Evolutionary conservation across 257 asterid genomes (phyloP), one percentile per base, ranked within the genome.

Genomic region (Craterostigma plantagineum): DNA sequence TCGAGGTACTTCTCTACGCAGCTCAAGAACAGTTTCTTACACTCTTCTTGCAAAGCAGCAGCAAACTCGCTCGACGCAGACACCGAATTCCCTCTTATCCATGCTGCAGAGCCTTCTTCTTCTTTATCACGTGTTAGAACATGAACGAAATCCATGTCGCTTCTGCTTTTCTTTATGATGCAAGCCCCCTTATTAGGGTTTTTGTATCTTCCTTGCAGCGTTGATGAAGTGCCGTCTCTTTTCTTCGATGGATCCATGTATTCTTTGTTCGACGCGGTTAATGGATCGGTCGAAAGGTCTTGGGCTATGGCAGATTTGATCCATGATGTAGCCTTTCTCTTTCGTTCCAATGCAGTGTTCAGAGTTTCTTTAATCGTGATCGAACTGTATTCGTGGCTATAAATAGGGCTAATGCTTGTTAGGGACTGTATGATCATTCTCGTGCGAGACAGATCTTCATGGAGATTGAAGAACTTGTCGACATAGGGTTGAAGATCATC

Each of bases 261-360:
- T 11, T 57, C 17, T 37, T 23, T 6, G 30, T 23, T 23, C 30
- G 30, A 23, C 4, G 30, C 2, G 30, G 6, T 23, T 23, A 23
- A 23, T 23, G 63, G 30, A 53, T 45, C 38, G 0, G 69, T 62
- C 13, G 87, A 69, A 48, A 81, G 92, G 56, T 77, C 94, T 16
- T 59, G 58, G 16, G 79, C 74, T 8, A 75, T 46, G 0, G 90
- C 90, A 8, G 87, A 67, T 72, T 60, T 81, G 18, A 81, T 57
- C 90, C 92, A 77, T 14, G 67, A 17, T 1, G 53, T 37, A 2
- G 90, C 91, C 0, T 67, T 70, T 53, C 66, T 75, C 61, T 66
- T 75, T 45, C 92, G 57, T 54, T 72, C 81, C 0, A 72, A 47
- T 7, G 72, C 79, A 0, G n/a, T n/a, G n/a, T 38, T 39, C 4